Evolutionary conservation across 2,329 filamentous ascomycete species (phyloP), one percentile per base, ranked within the genome.

Genomic region (Clonostachys chloroleuca): DNA sequence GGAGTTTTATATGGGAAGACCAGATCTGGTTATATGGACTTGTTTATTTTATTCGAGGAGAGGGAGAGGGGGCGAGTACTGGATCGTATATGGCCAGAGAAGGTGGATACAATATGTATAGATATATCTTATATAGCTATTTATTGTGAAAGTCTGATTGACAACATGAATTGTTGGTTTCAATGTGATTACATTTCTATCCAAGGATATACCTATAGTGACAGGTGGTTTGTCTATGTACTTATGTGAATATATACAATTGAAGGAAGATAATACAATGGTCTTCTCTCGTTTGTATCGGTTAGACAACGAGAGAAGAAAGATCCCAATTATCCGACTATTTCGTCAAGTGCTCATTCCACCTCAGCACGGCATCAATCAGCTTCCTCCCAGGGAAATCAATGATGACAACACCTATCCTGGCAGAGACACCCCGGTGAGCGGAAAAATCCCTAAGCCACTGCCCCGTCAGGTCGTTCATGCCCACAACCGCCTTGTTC

Each of bases 391-490:
- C 74, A 0, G 73, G 73, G 43, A 77, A 77, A 49, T 77, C 74
- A 3, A 72, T 62, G 52, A 77, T 76, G 35, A 77, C 62, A 9
- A 77, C 59, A 12, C 74, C 74, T 2, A 70, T 66, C 14, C 36
- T n/a, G 20, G 67, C 59, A 9, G 60, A 59, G 5, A 56, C 59
- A 5, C 55, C 58, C 5, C 53, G 47, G 9, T 52, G 54, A 6
- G 54, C 47, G 18, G 56, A 55, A 34, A 56, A 59, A 37, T 65
- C 58, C 34, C 60, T 56, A 36, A 75, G 59, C 67, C 69, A 76
- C 51, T 60, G 58, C 34, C 72, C 72, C 34, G 72, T 74, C 60
- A 68, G 66, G 52, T 76, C 73, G 47, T 77, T 77, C 63, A 77
- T 74, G 30, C 74, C 74, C n/a, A 56, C 54, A 5, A 74, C 60